Base-by-base conservation (phyloP, 106 monocot genomes). In the Vanilla planifolia region DNA sequence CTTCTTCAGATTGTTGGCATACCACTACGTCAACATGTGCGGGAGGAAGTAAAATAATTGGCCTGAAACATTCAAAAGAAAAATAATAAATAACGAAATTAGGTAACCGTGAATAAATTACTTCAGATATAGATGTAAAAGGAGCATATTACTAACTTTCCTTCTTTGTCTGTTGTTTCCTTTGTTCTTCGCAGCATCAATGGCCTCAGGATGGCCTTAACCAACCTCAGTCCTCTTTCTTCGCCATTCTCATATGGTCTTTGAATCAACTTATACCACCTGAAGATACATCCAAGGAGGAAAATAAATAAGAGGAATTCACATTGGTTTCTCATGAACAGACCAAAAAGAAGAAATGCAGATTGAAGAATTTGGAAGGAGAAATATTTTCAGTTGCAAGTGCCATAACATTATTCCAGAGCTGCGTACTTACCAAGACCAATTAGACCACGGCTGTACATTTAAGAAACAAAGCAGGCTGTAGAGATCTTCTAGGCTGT, bases 261-360 rank as follows among this genome's bases (percentile, higher is more conserved):
- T 55, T 88, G 88, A 56, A 92, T 84, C 68, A 92, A 55, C 56
- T 92, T 92, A 39, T 80, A 65, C 92, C 92, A 92, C 92, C 92
- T 92, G 47, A 11, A 34, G 52, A 52, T 9, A 5, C 27, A 51
- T n/a, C 13, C 52, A 29, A 52, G 52, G 50, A 50, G 10, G 5
- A 52, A 28, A 52, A n/a, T 48, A 1, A 29, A 4, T 15, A 15
- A 13, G 29, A 16, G 25, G 52, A 52, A 0, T 14, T 2, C 14
- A 13, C 3, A 27, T 13, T 28, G 6, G 15, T 46, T 51, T 27
- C 9, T 26, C 24, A 26, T 27, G 28, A 8, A 25, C 5, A 25
- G 14, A 51, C 27, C 6, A 27, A 51, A 11, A 10, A 13, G 2
- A 27, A n/a, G 4, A 51, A 51, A 51, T 22, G 7, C 27, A 2